A percentile compares a stretch with the other conserved stretches of the same genome.
phyloP scores from a whole-genome alignment of 2,329 filamentous ascomycete genomes.

The Fusarium citri region DNA sequence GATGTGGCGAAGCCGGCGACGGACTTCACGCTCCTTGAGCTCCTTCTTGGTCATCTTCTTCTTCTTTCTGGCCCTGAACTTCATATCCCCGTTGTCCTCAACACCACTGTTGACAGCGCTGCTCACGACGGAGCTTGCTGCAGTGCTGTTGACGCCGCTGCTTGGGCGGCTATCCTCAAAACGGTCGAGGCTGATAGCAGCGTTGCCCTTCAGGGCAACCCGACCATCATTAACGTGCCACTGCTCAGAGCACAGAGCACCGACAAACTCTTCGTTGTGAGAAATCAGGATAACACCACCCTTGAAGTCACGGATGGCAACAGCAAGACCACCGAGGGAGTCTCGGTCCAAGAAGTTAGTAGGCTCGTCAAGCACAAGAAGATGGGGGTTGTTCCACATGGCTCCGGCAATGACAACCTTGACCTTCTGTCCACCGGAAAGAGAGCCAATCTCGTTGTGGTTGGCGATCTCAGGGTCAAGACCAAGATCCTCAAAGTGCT shows the following conservation, averaged over 20 bases:
- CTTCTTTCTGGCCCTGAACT: conserved; percentile 93
- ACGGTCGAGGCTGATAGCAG: conserved; percentile 79
- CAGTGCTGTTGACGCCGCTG: conserved; percentile 64
- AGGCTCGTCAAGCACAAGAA: conserved; percentile 96
- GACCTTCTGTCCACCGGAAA: conserved; percentile 98
- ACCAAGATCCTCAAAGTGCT: conserved; percentile 98
- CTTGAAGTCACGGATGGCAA: conserved; percentile 97
- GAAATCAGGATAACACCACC: conserved; percentile 99
- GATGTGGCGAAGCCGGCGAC: conserved; percentile 87
- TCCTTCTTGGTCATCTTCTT: conserved; percentile 99
- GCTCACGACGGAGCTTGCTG: conserved; percentile 65
- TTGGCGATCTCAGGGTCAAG: conserved; percentile 98
- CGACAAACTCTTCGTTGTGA: conserved; percentile 99
- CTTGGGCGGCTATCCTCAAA: conserved; percentile 86
- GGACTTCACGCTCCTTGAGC: conserved; percentile 90
- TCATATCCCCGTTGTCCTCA: conserved; percentile 83
- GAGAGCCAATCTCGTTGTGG: conserved; percentile 96
- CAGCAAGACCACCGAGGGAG: conserved; percentile 94
- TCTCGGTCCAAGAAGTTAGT: conserved; percentile 99
- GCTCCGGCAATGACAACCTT: conserved; percentile 97
- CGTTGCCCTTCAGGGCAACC: conserved; percentile 84
- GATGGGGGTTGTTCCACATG: conserved; percentile 99
- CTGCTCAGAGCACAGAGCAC: conserved; percentile 93
- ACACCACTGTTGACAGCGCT: conserved; percentile 80
- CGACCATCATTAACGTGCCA: conserved; percentile 93